Percentiles rank a stretch among this genome's conserved stretches.
Conservation (phyloP, 306 rosid genomes). For the Ochetophila trinervis region DNA sequence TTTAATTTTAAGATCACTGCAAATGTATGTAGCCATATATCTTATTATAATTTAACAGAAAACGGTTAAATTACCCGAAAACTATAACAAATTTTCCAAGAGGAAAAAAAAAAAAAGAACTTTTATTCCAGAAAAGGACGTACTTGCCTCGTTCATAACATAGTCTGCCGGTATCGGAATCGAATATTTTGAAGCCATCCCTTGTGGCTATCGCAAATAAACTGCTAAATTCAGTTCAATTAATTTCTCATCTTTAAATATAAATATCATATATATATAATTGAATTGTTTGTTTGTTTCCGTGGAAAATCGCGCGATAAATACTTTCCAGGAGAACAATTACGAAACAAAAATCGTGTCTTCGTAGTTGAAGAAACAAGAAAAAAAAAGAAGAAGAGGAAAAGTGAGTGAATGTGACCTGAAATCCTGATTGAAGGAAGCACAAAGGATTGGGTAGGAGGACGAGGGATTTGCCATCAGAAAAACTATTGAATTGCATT, state of each 20-base stretch:
- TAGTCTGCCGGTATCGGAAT: conserved; percentile 68
- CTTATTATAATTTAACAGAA: too few species aligned
- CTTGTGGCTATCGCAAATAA: conserved; percentile 77
- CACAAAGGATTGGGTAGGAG: conserved; percentile 59
- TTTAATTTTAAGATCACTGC: neutral
- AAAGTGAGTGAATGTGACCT: conserved; percentile 34
- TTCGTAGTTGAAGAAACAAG: neutral
- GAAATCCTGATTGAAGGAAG: conserved; percentile 90
- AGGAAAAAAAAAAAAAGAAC: neutral
- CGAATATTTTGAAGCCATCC: conserved; percentile 79
- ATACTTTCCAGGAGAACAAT: neutral
- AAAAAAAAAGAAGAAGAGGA: too few species aligned
- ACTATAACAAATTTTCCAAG: neutral
- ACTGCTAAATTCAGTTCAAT: conserved; percentile 39
- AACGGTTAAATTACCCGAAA: neutral
- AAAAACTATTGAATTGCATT: neutral
- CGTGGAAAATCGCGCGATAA: neutral
- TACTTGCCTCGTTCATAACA: conserved; percentile 65
- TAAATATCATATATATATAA: neutral
- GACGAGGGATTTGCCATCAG: conserved; percentile 62
- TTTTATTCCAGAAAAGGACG: neutral
- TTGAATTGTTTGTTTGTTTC: neutral
- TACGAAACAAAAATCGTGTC: neutral
- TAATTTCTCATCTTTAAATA: neutral
- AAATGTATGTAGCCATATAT: too few species aligned